These are phyloP conservation scores for Acorus calamus DNA, from an alignment of 106 monocot genomes.

Conservation along the genomic window DNA sequence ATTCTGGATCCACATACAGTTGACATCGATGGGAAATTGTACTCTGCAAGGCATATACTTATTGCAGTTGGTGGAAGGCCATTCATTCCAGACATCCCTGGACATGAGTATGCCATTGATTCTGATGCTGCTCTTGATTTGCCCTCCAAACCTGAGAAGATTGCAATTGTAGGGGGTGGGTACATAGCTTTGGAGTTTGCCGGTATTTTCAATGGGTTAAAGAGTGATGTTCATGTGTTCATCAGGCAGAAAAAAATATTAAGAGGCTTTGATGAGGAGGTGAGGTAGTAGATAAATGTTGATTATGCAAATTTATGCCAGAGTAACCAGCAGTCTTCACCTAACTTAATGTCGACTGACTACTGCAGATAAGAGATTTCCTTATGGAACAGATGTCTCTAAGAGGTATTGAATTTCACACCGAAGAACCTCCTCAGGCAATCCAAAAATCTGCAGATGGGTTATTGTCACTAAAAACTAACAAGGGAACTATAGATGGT, in stretches of 20 bases:
- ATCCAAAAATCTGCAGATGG: slow-evolving; percentile 72
- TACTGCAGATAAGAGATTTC: slow-evolving; percentile 81
- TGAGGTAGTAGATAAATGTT: slow-evolving; percentile 16
- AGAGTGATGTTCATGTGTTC: slow-evolving; percentile 90
- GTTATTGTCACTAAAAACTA: slow-evolving; percentile 67
- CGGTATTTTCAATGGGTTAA: slow-evolving; percentile 93
- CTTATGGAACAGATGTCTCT: slow-evolving; percentile 89
- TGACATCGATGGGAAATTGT: slow-evolving; percentile 88
- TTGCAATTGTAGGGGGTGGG: slow-evolving; percentile 97
- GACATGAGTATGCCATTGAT: slow-evolving; percentile 83
- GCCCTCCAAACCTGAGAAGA: slow-evolving; percentile 72
- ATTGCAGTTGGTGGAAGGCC: slow-evolving; percentile 90
- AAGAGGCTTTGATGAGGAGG: slow-evolving; percentile 98
- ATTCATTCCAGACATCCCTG: slow-evolving; percentile 79
- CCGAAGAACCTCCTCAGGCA: slow-evolving; percentile 71
- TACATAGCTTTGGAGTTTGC: slow-evolving; percentile 98
- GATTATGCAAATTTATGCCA: background rate
- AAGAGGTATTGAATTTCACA: slow-evolving; percentile 90
- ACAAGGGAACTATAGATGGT: slow-evolving; percentile 73
- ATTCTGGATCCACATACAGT: slow-evolving; percentile 80
- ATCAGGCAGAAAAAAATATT: slow-evolving; percentile 96
- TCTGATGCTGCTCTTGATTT: slow-evolving; percentile 92
- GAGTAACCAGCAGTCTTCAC: too few species aligned
- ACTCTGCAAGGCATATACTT: slow-evolving; percentile 82
- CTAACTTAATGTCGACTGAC: too few species aligned